Conservation (phyloP, 805 yeast species). For the Metschnikowia aberdeeniae region DNA sequence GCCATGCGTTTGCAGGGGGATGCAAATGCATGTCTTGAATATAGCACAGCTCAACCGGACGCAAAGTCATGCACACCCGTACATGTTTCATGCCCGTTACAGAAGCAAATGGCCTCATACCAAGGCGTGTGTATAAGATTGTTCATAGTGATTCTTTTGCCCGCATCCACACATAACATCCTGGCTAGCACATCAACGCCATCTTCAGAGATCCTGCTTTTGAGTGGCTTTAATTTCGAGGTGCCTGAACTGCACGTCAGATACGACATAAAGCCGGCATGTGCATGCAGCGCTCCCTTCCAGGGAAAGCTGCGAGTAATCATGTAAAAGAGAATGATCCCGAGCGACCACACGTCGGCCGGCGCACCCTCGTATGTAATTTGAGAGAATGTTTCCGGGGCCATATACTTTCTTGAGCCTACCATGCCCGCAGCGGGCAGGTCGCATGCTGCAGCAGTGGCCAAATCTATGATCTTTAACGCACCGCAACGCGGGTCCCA, state of each 20-base stretch:
- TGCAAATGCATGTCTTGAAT: no score
- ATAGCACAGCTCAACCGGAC: no score
- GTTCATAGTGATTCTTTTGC: conserved; percentile 2
- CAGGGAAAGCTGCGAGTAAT: conserved; percentile 40
- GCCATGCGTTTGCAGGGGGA: no score
- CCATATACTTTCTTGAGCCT: conserved; percentile 43
- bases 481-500: conserved; percentile 21
- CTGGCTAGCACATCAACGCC: neutral
- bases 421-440: conserved; percentile 39
- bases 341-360: conserved; percentile 50
- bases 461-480: conserved; percentile 46
- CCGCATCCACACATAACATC: conserved; percentile 2
- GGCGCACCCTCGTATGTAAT: conserved; percentile 39
- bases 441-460: conserved; percentile 22
- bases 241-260: neutral
- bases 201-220: neutral
- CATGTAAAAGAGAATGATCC: conserved; percentile 37
- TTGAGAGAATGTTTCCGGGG: conserved; percentile 43
- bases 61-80: neutral
- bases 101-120: conserved; percentile 8
- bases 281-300: conserved; percentile 39
- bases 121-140: conserved; percentile 9
- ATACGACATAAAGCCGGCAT: conserved; percentile 18
- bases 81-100: conserved; percentile 6
- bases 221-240: neutral